Percentiles rank a stretch among this genome's conserved stretches.
phyloP scores from a whole-genome alignment of 345 rosid species.

The Citrus sp. region DNA sequence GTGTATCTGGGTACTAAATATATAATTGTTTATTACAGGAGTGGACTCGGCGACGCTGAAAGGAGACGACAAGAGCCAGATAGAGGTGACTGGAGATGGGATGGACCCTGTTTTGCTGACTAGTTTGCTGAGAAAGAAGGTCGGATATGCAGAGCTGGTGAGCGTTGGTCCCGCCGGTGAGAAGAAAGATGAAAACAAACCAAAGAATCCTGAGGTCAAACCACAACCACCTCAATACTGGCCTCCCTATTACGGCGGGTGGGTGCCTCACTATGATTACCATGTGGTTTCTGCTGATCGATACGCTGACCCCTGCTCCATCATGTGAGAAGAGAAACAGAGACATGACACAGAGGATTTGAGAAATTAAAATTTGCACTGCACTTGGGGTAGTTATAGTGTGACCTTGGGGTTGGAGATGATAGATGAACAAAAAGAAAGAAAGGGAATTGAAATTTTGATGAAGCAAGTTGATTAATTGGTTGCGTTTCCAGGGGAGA shows the following conservation, averaged over 20 bases:
- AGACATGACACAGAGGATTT: not conserved
- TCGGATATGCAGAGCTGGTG: constrained; percentile 33
- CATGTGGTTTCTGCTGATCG: not conserved
- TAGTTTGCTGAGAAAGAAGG: constrained; percentile 27
- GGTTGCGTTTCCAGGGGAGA: too few species aligned
- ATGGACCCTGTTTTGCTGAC: constrained; percentile 35
- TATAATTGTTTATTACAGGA: constrained; percentile 9
- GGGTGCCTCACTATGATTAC: not conserved
- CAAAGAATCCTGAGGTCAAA: not conserved
- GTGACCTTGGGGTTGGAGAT: too few species aligned
- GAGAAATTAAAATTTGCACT: too few species aligned
- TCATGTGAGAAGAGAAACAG: not conserved
- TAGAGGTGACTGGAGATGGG: constrained; percentile 45
- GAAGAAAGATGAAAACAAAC: not conserved
- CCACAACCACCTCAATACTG: too few species aligned
- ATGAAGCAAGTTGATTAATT: too few species aligned
- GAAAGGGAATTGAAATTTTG: too few species aligned
- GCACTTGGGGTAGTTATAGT: too few species aligned
- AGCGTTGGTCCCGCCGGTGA: not conserved
- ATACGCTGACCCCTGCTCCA: not conserved
- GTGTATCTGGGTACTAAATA: not conserved
- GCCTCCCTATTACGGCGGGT: not conserved
- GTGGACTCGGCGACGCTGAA: constrained; percentile 41
- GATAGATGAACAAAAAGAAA: too few species aligned
- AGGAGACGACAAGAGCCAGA: constrained; percentile 44